phyloP scores from a whole-genome alignment of 495 filamentous ascomycete species.

The Tetracladium marchalianum region DNA sequence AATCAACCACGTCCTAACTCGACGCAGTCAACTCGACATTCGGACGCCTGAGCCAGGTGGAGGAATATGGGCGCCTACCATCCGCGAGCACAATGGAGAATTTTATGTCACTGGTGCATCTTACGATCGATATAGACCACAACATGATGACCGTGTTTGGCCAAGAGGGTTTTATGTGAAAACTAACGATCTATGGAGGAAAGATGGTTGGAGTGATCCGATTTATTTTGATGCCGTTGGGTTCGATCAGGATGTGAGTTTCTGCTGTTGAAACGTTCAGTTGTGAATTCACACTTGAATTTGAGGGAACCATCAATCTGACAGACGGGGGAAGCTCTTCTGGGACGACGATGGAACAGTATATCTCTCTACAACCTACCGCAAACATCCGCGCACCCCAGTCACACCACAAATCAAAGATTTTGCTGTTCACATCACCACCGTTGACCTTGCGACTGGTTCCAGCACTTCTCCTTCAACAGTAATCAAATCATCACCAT shows the following conservation, averaged over 20 bases:
- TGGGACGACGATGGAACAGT: conserved; percentile 28
- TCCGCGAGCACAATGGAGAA: conserved; percentile 23
- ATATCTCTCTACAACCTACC: conserved; percentile 26
- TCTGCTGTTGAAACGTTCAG: too few relatives aligned
- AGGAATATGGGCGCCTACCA: conserved; percentile 35
- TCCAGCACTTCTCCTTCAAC: conserved; percentile 21
- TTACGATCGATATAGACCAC: conserved; percentile 33
- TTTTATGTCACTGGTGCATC: conserved; percentile 34
- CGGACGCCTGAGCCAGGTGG: conserved; percentile 41
- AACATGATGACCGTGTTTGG: conserved; percentile 30
- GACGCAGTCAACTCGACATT: conserved; percentile 51
- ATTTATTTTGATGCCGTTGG: conserved; percentile 38
- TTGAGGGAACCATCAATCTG: background rate
- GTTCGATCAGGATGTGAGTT: conserved; percentile 37
- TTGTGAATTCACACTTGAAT: too few relatives aligned
- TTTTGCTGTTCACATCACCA: conserved; percentile 29
- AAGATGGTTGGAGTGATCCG: conserved; percentile 35
- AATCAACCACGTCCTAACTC: conserved; percentile 47
- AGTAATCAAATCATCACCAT: conserved; percentile 1
- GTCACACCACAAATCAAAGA: conserved; percentile 10
- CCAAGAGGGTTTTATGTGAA: conserved; percentile 38
- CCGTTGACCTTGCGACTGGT: conserved; percentile 22
- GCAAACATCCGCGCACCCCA: background rate
- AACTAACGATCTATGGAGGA: conserved; percentile 37
- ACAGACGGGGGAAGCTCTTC: conserved; percentile 22